Evolutionary conservation across 2,329 filamentous ascomycete genomes (phyloP).

Genomic region (Tolypocladium pustulatum): DNA sequence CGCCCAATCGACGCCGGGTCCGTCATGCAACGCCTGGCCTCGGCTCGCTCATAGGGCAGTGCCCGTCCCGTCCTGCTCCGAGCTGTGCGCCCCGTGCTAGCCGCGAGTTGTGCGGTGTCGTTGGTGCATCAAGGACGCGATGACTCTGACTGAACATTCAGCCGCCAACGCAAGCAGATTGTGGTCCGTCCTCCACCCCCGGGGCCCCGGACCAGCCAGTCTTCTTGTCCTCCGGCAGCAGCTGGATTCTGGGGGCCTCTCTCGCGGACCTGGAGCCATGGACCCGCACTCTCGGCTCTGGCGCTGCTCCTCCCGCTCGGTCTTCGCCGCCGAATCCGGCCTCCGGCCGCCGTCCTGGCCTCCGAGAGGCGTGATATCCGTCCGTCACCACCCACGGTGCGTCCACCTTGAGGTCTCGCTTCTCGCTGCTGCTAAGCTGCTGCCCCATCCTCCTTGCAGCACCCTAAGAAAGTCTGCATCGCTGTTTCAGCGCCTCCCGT

Average conservation of each 20-base stretch:
- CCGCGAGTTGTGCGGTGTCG: not conserved
- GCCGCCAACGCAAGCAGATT: not conserved
- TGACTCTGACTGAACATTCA: not conserved
- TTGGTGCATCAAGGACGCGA: not conserved
- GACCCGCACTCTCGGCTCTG: not conserved
- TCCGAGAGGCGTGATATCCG: not conserved
- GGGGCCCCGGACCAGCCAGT: not conserved
- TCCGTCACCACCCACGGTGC: not conserved
- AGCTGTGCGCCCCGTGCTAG: not conserved
- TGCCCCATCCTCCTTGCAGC: not conserved
- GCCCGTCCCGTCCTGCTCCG: not conserved
- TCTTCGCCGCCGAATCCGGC: not conserved
- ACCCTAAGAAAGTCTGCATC: not conserved
- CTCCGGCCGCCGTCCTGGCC: not conserved
- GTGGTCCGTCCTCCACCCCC: not conserved
- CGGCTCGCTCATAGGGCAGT: conserved; percentile 2
- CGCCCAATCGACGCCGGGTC: conserved; percentile 2
- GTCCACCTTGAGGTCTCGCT: not conserved
- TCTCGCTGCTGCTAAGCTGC: not conserved
- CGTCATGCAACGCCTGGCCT: conserved; percentile 2
- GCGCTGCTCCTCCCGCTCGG: not conserved
- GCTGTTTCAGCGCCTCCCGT: not conserved
- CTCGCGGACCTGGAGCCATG: not conserved
- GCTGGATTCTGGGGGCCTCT: not conserved
- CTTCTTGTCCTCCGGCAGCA: too few relatives aligned